A percentile compares a stretch with the other conserved stretches of the same genome.
These are phyloP conservation scores for Tulasnella sp. DNA, from an alignment of 768 basidiomycete genomes.

Conservation along the genomic window DNA sequence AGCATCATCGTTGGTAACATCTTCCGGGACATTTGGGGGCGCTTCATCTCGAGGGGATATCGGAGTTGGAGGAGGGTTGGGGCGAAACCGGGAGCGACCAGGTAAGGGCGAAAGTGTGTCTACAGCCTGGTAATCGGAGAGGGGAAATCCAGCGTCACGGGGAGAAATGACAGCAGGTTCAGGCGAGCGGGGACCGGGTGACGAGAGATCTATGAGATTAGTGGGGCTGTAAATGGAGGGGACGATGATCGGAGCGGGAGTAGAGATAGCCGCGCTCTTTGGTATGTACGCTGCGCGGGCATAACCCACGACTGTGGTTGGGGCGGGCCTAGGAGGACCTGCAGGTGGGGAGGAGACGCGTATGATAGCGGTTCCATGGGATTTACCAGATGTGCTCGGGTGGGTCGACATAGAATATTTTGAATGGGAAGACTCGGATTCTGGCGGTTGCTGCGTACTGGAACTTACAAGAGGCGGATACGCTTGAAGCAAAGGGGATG, in stretches of 20 bases:
- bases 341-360: neutral
- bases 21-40: constrained; percentile 13
- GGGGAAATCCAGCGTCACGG: neutral
- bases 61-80: neutral
- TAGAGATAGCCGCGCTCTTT: constrained; percentile 2
- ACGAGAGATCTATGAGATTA: constrained; percentile 14
- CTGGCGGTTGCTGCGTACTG: neutral
- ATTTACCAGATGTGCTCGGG: neutral
- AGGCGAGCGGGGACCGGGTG: constrained; percentile 3
- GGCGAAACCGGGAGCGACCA: constrained; percentile 3
- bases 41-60: constrained; percentile 9
- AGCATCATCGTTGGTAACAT: neutral
- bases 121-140: neutral
- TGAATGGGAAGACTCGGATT: neutral
- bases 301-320: constrained; percentile 9
- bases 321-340: neutral
- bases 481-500: constrained; percentile 22
- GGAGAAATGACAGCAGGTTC: neutral
- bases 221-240: neutral
- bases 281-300: constrained; percentile 13
- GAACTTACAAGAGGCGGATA: neutral
- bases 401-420: neutral
- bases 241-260: constrained; percentile 7
- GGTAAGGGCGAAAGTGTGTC: neutral
- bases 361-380: constrained; percentile 2